phyloP scores from a whole-genome alignment of 2,329 filamentous ascomycete species.

The Aspergillus sp. region DNA sequence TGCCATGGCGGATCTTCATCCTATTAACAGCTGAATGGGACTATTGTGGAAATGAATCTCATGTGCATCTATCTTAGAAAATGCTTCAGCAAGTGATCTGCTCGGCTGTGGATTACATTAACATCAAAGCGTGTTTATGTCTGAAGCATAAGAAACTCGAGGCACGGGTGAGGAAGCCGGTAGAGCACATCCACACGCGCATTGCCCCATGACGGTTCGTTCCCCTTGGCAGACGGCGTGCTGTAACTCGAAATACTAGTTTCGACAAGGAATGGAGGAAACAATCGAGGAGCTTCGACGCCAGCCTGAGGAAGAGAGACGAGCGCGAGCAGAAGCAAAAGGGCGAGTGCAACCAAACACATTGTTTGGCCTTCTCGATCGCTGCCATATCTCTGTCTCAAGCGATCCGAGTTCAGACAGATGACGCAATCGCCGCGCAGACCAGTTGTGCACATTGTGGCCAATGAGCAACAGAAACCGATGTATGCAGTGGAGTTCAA shows the following conservation, averaged over 20 bases:
- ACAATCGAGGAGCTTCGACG: not conserved
- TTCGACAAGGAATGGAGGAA: too few species aligned
- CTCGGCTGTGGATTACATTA: too few species aligned
- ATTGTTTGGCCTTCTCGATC: slow-evolving; percentile 16
- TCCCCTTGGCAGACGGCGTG: too few species aligned
- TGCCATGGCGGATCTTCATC: not conserved
- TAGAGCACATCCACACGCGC: too few species aligned
- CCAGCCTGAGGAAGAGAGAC: slow-evolving; percentile 5
- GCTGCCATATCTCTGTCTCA: slow-evolving; percentile 16
- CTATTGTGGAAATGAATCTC: too few species aligned
- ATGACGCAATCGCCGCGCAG: slow-evolving; percentile 16
- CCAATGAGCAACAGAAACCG: slow-evolving; percentile 13
- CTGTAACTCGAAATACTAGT: too few species aligned
- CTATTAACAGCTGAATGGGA: not conserved
- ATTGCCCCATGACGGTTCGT: too few species aligned
- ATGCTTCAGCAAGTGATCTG: too few species aligned
- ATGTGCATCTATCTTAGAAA: too few species aligned
- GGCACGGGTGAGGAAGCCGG: too few species aligned
- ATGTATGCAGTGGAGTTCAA: slow-evolving; percentile 23
- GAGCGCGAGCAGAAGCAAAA: slow-evolving; percentile 12
- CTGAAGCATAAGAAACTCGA: too few species aligned
- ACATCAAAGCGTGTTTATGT: too few species aligned
- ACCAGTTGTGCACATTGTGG: slow-evolving; percentile 18
- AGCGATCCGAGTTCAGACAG: slow-evolving; percentile 16
- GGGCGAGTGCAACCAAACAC: slow-evolving; percentile 12